These are phyloP conservation scores for Nicotiana knightiana DNA, from an alignment of 257 asterid genomes.

Conservation along the genomic window DNA sequence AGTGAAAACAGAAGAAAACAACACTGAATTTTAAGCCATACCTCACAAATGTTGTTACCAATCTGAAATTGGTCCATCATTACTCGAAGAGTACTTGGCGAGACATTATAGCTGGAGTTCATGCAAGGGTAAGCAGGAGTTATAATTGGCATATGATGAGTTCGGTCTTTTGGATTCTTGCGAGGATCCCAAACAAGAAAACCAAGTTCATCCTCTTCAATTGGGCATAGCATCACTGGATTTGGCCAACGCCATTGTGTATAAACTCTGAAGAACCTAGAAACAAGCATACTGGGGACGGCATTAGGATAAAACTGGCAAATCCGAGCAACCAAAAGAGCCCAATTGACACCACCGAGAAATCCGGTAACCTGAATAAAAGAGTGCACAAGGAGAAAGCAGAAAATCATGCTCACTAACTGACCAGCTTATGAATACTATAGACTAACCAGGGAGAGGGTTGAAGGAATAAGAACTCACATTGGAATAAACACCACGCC, in stretches of 20 bases:
- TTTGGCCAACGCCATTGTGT: constrained; percentile 49
- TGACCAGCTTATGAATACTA: background rate
- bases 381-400: background rate
- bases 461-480: constrained; percentile 14
- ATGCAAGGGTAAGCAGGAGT: constrained; percentile 43
- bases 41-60: constrained; percentile 38
- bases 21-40: background rate
- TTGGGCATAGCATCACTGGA: constrained; percentile 41
- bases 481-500: constrained; percentile 42
- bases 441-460: background rate
- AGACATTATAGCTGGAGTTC: constrained; percentile 44
- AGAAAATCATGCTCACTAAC: background rate
- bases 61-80: constrained; percentile 37
- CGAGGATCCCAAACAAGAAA: constrained; percentile 42
- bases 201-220: constrained; percentile 36
- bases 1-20: background rate
- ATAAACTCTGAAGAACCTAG: constrained; percentile 40
- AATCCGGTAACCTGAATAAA: constrained; percentile 33
- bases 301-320: constrained; percentile 44
- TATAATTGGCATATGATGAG: constrained; percentile 40
- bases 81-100: constrained; percentile 40
- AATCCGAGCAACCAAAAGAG: constrained; percentile 34
- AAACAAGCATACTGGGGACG: constrained; percentile 38
- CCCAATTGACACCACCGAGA: constrained; percentile 42
- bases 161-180: constrained; percentile 29